Conservation (phyloP, 164 flowering plant species). For the Piper betle region DNA sequence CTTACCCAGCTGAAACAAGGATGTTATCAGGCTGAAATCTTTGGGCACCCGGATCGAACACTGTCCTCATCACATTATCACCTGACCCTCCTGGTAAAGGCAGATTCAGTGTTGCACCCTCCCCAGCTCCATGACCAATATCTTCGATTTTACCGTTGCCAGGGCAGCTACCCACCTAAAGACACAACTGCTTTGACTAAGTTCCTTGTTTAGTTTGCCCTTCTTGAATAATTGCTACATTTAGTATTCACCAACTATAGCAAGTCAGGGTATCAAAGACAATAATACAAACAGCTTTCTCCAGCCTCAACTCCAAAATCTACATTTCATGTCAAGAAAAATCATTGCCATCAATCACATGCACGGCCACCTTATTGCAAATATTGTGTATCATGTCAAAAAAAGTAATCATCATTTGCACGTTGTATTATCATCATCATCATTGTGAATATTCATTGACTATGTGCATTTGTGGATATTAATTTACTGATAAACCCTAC, state of each 20-base stretch:
- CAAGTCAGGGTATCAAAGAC: too few species aligned
- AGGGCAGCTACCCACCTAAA: slow-evolving; percentile 95
- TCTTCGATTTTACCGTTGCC: slow-evolving; percentile 88
- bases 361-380: too few species aligned
- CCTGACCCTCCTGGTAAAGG: slow-evolving; percentile 99
- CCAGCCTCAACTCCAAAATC: background rate
- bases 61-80: slow-evolving; percentile 67
- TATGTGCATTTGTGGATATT: too few species aligned
- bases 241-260: too few species aligned
- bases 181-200: background rate
- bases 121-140: slow-evolving; percentile 68
- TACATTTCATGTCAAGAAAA: background rate
- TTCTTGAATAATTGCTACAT: too few species aligned
- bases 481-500: too few species aligned
- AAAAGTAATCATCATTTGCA: too few species aligned
- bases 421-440: too few species aligned
- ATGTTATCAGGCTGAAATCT: slow-evolving; percentile 91
- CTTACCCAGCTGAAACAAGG: slow-evolving; percentile 93
- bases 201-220: background rate
- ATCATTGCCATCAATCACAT: too few species aligned
- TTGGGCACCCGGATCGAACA: slow-evolving; percentile 84
- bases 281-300: background rate
- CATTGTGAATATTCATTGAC: too few species aligned
- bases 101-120: slow-evolving; percentile 77
- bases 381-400: too few species aligned